Base-by-base conservation (phyloP, 2,329 filamentous ascomycete genomes). In the Nothomitra cinnamomea region DNA sequence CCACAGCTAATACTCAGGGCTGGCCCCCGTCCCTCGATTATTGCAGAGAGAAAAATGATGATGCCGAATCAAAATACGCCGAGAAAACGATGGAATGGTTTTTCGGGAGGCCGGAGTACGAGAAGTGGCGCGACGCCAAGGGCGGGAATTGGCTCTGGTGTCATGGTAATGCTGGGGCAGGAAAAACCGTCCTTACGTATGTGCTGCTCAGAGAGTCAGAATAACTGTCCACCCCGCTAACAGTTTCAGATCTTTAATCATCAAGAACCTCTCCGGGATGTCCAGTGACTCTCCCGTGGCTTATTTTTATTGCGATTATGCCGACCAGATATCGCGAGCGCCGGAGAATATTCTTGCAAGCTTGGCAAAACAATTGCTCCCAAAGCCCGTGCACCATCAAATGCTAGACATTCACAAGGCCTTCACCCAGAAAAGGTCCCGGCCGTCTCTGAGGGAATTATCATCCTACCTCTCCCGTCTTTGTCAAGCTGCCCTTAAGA, bases 261-360 rank as follows among this genome's bases (percentile, higher is more conserved):
- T 63, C 36, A 61, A 63, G 47, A 49, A 58, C 24, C 55, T 63
- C 13, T 55, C 52, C 21, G 43, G 53, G 21, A 53, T 19, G 21
- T 55, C 56, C 43, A 51, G 54, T 32, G 51, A 53, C 38, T 55
- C 57, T 17, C 51, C 56, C 32, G 53, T 65, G n/a, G 58, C 58
- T 8, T 61, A 58, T 53, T 60, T 61, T 38, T 66, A 65, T 55
- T 64, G 61, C 53, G 62, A 64, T 56, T 62, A 63, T 53, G 60
- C 58, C 19, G 62, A 65, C 36, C 59, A 59, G 24, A 55, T 60
- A 17, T 49, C 56, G 15, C 62, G 62, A 41, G 56, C 53, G 24
- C 53, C 58, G 1, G 51, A 55, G 8, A 55, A 58, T 8, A 55
- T 64, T 12, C 54, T 60, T 24, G 57, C 59, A 40, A 58, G 58